phyloP scores from a whole-genome alignment of 768 basidiomycete genomes.

The Goffeauzyma gilvescens region DNA sequence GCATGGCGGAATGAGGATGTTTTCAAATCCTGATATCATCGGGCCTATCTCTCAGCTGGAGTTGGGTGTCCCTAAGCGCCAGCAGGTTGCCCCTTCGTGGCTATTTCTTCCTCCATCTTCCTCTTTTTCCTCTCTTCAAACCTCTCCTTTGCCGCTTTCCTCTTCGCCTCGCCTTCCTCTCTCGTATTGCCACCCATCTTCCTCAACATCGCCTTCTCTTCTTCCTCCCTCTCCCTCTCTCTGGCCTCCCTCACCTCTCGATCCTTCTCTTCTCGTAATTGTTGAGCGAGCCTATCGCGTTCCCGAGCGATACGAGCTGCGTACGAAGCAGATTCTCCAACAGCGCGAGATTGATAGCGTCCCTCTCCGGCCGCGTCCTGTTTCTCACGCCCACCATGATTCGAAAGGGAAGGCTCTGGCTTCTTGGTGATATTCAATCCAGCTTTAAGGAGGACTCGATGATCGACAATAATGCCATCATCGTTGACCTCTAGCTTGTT shows the following conservation, averaged over 20 bases:
- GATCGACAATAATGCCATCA: conserved; percentile 92
- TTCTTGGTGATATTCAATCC: conserved; percentile 65
- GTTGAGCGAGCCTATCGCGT: conserved; percentile 52
- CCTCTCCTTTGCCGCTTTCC: conserved; percentile 25
- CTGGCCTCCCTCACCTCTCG: conserved; percentile 41
- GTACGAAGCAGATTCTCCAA: conserved; percentile 59
- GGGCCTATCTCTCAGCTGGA: no score
- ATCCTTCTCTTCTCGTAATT: conserved; percentile 56
- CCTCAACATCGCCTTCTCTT: conserved; percentile 37
- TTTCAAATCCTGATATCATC: no score
- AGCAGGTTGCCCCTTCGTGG: no score
- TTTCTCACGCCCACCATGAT: conserved; percentile 8
- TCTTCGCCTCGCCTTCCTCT: conserved; percentile 25
- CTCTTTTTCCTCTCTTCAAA: conserved; percentile 27
- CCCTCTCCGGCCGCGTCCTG: conserved; percentile 1
- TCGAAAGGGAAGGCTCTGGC: conserved; percentile 40
- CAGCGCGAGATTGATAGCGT: conserved; percentile 40
- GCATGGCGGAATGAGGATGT: no score
- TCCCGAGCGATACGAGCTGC: conserved; percentile 71
- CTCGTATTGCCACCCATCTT: conserved; percentile 21
- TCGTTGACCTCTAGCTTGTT: conserved; percentile 80
- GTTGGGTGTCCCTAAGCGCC: no score
- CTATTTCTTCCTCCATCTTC: conserved; percentile 16
- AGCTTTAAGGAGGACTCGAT: conserved; percentile 72
- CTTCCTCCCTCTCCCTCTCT: conserved; percentile 46